A percentile compares a stretch with the other conserved stretches of the same genome.
These are phyloP conservation scores for Platanthera zijinensis DNA, from an alignment of 106 monocot species.

Conservation along the genomic window DNA sequence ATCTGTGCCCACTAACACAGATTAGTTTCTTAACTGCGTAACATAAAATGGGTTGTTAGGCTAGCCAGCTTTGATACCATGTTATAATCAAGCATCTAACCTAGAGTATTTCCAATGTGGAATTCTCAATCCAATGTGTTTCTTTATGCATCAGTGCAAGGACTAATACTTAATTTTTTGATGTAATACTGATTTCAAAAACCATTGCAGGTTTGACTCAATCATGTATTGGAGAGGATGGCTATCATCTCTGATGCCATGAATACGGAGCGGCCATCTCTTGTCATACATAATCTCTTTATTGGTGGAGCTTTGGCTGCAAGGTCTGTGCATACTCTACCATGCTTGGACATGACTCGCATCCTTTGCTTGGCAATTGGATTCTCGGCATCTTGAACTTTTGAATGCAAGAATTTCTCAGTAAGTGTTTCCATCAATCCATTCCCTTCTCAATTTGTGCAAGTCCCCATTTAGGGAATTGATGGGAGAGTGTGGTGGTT, in stretches of 20 bases:
- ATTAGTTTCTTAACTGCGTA: too few relatives aligned
- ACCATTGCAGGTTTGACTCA: constrained; percentile 66
- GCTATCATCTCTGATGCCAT: constrained; percentile 74
- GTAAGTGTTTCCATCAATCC: constrained; percentile 30
- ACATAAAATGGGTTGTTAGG: too few relatives aligned
- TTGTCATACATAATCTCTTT: constrained; percentile 53
- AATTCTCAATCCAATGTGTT: background rate
- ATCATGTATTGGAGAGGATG: constrained; percentile 92
- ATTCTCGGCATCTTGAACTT: constrained; percentile 75
- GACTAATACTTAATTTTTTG: background rate
- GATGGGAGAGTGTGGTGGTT: too few relatives aligned
- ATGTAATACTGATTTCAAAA: background rate
- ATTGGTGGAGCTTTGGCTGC: constrained; percentile 92
- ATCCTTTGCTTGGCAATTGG: constrained; percentile 92
- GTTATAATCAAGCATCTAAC: too few relatives aligned
- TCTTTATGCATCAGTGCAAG: background rate
- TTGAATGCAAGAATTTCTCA: constrained; percentile 83
- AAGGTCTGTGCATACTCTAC: constrained; percentile 67
- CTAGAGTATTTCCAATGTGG: too few relatives aligned
- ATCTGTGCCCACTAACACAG: too few relatives aligned
- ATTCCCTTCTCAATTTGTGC: background rate
- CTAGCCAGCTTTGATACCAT: too few relatives aligned
- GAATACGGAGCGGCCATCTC: constrained; percentile 75
- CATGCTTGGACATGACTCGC: constrained; percentile 78
- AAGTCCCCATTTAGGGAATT: too few relatives aligned